A percentile compares a stretch with the other conserved stretches of the same genome.
Evolutionary conservation across 345 rosid species (phyloP).

Genomic region (Melaleuca alternifolia): DNA sequence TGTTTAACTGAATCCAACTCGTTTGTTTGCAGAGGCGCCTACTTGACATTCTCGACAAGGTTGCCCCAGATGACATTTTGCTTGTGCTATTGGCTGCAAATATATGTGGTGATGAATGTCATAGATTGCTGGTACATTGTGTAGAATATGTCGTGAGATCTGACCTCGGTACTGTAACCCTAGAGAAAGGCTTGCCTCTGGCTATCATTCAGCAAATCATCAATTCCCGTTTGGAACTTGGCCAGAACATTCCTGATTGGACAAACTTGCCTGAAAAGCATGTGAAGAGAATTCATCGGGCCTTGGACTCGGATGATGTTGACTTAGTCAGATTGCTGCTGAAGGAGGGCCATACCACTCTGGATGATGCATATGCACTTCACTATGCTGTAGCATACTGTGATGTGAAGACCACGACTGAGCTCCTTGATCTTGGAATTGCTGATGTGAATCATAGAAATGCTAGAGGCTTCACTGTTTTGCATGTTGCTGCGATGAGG

Average conservation of each 20-base stretch:
- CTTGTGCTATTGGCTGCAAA: slow-evolving; percentile 43
- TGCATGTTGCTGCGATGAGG: slow-evolving; percentile 71
- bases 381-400: slow-evolving; percentile 79
- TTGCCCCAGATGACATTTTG: slow-evolving; percentile 48
- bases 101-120: slow-evolving; percentile 43
- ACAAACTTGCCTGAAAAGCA: slow-evolving; percentile 35
- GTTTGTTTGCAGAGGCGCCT: slow-evolving; percentile 45
- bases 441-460: slow-evolving; percentile 58
- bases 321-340: slow-evolving; percentile 70
- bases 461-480: slow-evolving; percentile 58
- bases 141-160: slow-evolving; percentile 43
- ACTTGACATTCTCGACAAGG: slow-evolving; percentile 47
- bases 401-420: slow-evolving; percentile 54
- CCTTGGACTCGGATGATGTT: slow-evolving; percentile 75
- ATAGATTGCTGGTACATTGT: slow-evolving; percentile 35
- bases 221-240: slow-evolving; percentile 25
- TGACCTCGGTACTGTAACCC: slow-evolving; percentile 38
- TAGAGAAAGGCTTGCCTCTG: slow-evolving; percentile 52
- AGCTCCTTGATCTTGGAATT: slow-evolving; percentile 63
- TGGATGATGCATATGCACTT: slow-evolving; percentile 67
- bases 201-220: slow-evolving; percentile 36
- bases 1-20: slow-evolving; percentile 22
- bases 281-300: slow-evolving; percentile 50
- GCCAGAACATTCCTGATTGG: slow-evolving; percentile 21
- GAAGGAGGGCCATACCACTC: slow-evolving; percentile 49